phyloP scores from a whole-genome alignment of 1,284 basidiomycete genomes.

The Neotropicomus parvogracilis region DNA sequence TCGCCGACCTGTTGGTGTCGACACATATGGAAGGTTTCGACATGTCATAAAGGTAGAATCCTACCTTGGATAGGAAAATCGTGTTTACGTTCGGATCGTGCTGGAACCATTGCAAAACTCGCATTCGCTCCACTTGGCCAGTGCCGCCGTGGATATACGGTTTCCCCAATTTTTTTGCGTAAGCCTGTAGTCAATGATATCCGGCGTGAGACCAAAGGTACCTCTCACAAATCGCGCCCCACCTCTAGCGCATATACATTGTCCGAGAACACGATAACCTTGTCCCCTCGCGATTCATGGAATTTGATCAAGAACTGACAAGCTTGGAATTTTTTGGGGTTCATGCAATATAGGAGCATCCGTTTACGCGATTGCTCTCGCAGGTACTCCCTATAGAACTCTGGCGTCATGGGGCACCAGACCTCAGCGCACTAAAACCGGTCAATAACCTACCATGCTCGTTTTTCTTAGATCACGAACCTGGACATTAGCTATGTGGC shows the following conservation, averaged over 20 bases:
- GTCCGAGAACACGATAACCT: constrained; percentile 99
- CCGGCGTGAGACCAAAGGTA: neutral
- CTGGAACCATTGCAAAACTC: constrained; percentile 94
- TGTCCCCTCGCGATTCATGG: constrained; percentile 96
- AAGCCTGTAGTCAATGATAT: constrained; percentile 51
- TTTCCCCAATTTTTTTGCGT: constrained; percentile 92
- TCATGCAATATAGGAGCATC: constrained; percentile 99
- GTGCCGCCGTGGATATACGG: constrained; percentile 97
- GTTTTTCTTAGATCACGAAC: constrained; percentile 41
- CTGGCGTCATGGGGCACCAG: constrained; percentile 99
- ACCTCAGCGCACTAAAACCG: constrained; percentile 87
- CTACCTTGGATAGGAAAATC: constrained; percentile 95
- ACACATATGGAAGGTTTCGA: constrained; percentile 15
- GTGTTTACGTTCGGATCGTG: constrained; percentile 96
- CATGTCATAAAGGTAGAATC: constrained; percentile 16
- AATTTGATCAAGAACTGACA: constrained; percentile 99
- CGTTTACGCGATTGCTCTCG: constrained; percentile 89
- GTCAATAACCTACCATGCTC: constrained; percentile 5
- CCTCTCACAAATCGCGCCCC: constrained; percentile 18
- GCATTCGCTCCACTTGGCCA: constrained; percentile 93
- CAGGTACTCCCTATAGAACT: constrained; percentile 98
- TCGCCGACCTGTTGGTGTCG: constrained; percentile 78
- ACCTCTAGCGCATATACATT: constrained; percentile 97
- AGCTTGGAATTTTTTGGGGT: constrained; percentile 98
- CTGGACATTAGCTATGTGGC: constrained; percentile 99